Evolutionary conservation across 768 basidiomycete genomes (phyloP).

Genomic region (Suillus subalutaceus): DNA sequence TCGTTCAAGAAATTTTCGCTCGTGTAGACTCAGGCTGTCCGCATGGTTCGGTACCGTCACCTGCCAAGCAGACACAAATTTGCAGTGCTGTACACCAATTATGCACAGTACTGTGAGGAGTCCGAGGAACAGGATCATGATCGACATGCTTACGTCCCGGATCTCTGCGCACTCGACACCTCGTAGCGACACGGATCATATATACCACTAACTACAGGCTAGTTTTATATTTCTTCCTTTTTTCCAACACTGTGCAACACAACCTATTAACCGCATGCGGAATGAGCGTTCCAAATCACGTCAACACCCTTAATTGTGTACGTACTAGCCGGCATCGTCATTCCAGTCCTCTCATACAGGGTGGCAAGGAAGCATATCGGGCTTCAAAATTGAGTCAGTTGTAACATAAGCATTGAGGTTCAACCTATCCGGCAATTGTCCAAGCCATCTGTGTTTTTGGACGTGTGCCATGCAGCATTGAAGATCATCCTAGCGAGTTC

Average conservation of each 20-base stretch:
- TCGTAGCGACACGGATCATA: neutral
- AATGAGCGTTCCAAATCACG: conserved; percentile 3
- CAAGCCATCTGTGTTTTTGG: neutral
- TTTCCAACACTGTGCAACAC: neutral
- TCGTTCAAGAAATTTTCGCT: neutral
- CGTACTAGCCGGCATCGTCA: neutral
- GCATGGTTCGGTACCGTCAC: neutral
- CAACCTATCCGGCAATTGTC: neutral
- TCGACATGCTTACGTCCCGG: neutral
- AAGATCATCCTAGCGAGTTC: neutral
- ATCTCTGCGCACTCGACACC: neutral
- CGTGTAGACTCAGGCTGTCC: neutral
- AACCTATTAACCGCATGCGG: conserved; percentile 4
- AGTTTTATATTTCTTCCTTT: neutral
- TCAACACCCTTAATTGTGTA: conserved; percentile 6
- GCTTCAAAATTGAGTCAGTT: conserved; percentile 1
- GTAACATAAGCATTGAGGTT: neutral
- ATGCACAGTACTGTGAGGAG: neutral
- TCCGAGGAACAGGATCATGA: neutral
- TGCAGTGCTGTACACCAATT: neutral
- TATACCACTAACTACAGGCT: neutral
- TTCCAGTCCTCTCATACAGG: neutral
- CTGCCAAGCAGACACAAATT: neutral
- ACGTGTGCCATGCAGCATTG: neutral
- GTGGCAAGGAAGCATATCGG: neutral